These are phyloP conservation scores for Amphicarpaea edgeworthii DNA, from an alignment of 306 rosid genomes.

Conservation along the genomic window DNA sequence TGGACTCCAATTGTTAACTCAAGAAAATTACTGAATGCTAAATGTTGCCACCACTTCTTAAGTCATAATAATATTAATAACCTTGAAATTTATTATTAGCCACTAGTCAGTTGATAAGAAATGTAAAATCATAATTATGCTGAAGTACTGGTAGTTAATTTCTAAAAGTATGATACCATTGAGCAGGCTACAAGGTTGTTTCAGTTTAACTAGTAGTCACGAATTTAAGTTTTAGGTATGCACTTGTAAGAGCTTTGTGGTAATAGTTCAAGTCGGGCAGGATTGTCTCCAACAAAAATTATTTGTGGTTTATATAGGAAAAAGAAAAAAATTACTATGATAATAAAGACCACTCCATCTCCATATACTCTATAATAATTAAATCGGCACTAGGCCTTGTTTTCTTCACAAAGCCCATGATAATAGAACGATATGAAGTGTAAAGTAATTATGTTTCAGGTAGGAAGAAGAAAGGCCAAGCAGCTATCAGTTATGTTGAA, in stretches of 20 bases:
- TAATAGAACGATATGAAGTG: neutral
- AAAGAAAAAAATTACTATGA: neutral
- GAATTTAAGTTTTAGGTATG: neutral
- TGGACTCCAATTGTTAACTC: neutral
- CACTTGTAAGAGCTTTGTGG: neutral
- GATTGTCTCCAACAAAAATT: too few relatives aligned
- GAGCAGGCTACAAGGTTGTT: neutral
- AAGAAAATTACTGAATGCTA: constrained; percentile 9
- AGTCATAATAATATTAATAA: neutral
- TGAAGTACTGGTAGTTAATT: neutral
- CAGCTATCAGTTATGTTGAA: neutral
- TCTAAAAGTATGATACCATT: neutral
- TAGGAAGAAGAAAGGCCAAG: neutral
- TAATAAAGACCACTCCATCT: neutral
- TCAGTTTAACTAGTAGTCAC: neutral
- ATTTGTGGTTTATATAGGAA: neutral
- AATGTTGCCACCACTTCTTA: neutral
- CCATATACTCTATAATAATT: neutral
- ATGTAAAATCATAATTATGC: neutral
- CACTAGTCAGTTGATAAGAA: constrained; percentile 9
- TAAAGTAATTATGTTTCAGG: neutral
- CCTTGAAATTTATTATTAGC: neutral
- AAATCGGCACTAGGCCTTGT: neutral
- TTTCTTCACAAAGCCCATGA: neutral
- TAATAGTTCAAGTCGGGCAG: too few relatives aligned